Conservation (phyloP, 495 filamentous ascomycete genomes). For the Penicillium cinerascens region DNA sequence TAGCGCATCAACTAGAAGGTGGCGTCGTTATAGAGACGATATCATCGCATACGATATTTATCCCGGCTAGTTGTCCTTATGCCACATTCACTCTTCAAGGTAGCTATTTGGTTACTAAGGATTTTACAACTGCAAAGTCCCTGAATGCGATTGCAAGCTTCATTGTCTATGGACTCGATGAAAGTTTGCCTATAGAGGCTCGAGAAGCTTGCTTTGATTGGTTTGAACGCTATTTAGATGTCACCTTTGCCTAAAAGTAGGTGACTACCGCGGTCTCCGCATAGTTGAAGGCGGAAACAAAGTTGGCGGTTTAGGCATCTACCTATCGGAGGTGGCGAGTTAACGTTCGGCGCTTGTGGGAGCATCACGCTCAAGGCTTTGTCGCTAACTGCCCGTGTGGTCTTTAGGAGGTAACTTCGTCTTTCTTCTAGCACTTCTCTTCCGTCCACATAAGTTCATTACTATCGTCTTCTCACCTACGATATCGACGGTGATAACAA, state of each 20-base stretch:
- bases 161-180: constrained; percentile 3
- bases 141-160: constrained; percentile 7
- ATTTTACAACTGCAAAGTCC: constrained; percentile 15
- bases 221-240: constrained; percentile 8
- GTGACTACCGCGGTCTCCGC: constrained; percentile 1
- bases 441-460: too few species aligned
- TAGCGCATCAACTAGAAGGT: constrained; percentile 11
- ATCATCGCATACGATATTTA: constrained; percentile 13
- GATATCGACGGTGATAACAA: too few species aligned
- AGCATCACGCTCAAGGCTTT: too few species aligned
- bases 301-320: constrained; percentile 3
- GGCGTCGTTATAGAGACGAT: constrained; percentile 12
- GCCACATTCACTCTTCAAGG: constrained; percentile 13
- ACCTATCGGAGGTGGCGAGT: constrained; percentile 7
- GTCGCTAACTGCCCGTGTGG: too few species aligned
- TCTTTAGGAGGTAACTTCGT: too few species aligned
- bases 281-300: constrained; percentile 1
- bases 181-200: constrained; percentile 3
- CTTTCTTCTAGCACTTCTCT: too few species aligned
- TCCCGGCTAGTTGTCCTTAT: constrained; percentile 11
- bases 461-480: too few species aligned
- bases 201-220: constrained; percentile 7
- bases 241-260: not conserved
- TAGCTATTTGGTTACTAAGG: constrained; percentile 14
- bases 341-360: constrained; percentile 6